phyloP scores from a whole-genome alignment of 116 monocot species.

The Trichopus zeylanicus region DNA sequence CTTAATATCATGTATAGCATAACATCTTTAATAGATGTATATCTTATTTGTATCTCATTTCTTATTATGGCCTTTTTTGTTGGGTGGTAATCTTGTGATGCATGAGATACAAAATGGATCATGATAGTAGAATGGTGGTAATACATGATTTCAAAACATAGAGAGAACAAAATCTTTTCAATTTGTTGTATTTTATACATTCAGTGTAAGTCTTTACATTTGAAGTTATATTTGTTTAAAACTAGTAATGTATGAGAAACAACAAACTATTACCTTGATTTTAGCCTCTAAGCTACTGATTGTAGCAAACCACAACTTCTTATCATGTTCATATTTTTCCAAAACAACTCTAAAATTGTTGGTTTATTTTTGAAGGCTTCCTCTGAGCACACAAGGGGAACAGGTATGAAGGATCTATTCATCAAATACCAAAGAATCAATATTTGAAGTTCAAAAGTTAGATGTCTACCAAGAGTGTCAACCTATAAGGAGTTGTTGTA shows the following conservation, averaged over 20 bases:
- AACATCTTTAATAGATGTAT: too few species aligned
- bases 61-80: too few species aligned
- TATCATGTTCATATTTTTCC: slow-evolving; percentile 46
- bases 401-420: not conserved
- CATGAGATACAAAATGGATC: too few species aligned
- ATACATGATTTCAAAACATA: too few species aligned
- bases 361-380: slow-evolving; percentile 31
- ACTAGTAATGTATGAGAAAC: not conserved
- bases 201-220: too few species aligned
- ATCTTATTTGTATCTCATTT: too few species aligned
- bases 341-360: slow-evolving; percentile 35
- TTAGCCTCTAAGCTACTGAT: slow-evolving; percentile 47
- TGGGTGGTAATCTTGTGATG: too few species aligned
- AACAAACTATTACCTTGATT: slow-evolving; percentile 45
- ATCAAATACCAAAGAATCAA: not conserved
- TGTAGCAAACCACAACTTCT: slow-evolving; percentile 35
- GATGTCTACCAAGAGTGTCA: slow-evolving; percentile 48
- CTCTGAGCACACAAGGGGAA: slow-evolving; percentile 27
- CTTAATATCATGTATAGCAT: too few species aligned
- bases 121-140: too few species aligned
- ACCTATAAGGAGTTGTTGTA: slow-evolving; percentile 36
- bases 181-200: too few species aligned
- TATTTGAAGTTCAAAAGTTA: not conserved
- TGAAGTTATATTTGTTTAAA: too few species aligned
- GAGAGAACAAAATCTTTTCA: too few species aligned